phyloP scores from a whole-genome alignment of 2,329 filamentous ascomycete genomes.

The Helminthosporium solani region DNA sequence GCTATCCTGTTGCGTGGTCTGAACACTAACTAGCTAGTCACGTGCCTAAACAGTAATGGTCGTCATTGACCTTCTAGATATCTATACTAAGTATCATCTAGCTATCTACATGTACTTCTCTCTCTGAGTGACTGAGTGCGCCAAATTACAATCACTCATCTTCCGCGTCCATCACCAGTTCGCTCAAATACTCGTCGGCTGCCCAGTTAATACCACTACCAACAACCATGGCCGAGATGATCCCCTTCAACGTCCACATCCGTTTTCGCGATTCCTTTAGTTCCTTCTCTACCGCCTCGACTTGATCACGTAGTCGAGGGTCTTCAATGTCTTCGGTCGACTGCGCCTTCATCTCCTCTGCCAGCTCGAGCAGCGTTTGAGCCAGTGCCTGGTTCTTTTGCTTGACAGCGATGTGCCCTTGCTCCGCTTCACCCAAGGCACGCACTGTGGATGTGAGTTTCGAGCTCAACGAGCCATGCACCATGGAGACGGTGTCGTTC shows the following conservation, averaged over 20 bases:
- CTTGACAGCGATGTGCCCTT: conserved; percentile 58
- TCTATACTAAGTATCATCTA: too few species aligned
- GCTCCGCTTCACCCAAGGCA: conserved; percentile 58
- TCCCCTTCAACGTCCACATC: conserved; percentile 75
- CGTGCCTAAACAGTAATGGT: too few species aligned
- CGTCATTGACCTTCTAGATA: too few species aligned
- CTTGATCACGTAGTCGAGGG: conserved; percentile 54
- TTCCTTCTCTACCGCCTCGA: conserved; percentile 59
- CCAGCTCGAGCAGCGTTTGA: conserved; percentile 62
- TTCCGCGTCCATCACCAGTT: conserved; percentile 70
- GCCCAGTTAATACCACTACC: conserved; percentile 85
- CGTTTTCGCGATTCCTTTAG: conserved; percentile 63
- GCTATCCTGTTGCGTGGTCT: too few species aligned
- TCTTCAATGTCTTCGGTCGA: conserved; percentile 58
- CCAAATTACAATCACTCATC: conserved; percentile 43
- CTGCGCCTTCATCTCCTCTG: conserved; percentile 56
- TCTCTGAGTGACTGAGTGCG: too few species aligned
- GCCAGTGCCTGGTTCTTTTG: conserved; percentile 65
- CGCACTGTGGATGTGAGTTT: conserved; percentile 54
- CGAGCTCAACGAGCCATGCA: conserved; percentile 61
- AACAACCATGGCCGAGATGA: conserved; percentile 74
- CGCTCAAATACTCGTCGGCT: conserved; percentile 64
- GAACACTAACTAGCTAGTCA: too few species aligned
- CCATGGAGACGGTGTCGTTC: conserved; percentile 66
- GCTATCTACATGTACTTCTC: too few species aligned